Evolutionary conservation across 495 filamentous ascomycete species (phyloP).

Genomic region (Cercophora samala): DNA sequence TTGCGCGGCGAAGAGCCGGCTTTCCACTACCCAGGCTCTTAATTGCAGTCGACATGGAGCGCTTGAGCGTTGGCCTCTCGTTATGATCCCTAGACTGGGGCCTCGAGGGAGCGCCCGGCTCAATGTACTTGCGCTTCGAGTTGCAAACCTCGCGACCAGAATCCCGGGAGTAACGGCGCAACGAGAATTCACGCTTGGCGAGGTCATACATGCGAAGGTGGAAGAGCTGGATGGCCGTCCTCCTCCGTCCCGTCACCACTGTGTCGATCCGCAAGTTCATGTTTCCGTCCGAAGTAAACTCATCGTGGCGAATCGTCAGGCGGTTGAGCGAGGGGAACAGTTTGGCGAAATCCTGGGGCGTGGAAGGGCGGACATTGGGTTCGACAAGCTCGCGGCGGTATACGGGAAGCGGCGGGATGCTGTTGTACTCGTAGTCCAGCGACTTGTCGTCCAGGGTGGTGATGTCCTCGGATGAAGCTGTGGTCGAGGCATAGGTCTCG

Average conservation of each 20-base stretch:
- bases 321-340: conserved; percentile 82
- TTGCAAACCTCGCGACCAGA: conserved; percentile 93
- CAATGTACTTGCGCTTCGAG: conserved; percentile 66
- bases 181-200: conserved; percentile 78
- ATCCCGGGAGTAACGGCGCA: conserved; percentile 87
- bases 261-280: conserved; percentile 96
- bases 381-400: conserved; percentile 59
- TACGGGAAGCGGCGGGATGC: conserved; percentile 54
- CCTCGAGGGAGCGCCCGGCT: conserved; percentile 38
- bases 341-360: conserved; percentile 76
- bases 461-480: conserved; percentile 59
- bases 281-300: conserved; percentile 88
- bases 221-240: conserved; percentile 77
- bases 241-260: conserved; percentile 56
- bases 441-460: conserved; percentile 55
- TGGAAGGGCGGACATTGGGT: conserved; percentile 66
- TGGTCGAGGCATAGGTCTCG: conserved; percentile 78
- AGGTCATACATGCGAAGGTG: conserved; percentile 96
- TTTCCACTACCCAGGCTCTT: conserved; percentile 59
- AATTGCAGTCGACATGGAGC: conserved; percentile 73
- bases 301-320: conserved; percentile 84
- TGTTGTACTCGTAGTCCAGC: conserved; percentile 36
- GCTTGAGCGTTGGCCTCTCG: conserved; percentile 50
- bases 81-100: conserved; percentile 19
- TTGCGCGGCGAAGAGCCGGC: conserved; percentile 51